Evolutionary conservation across 2,329 filamentous ascomycete genomes (phyloP).

Genomic region (Chaetomiaceae sp.): DNA sequence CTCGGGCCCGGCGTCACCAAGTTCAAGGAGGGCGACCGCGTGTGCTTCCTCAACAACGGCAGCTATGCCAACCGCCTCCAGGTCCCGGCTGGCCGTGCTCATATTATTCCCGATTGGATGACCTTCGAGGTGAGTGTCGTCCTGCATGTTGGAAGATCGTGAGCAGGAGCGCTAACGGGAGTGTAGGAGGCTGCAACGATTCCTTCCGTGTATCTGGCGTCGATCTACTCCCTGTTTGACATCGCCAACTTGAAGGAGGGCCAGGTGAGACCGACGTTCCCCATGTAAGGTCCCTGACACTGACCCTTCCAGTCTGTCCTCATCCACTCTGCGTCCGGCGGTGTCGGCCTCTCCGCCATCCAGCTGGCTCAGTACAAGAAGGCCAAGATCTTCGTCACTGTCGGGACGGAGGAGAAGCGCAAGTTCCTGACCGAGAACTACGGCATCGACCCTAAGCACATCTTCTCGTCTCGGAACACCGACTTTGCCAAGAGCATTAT

Average conservation of each 20-base stretch:
- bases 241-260: slow-evolving; percentile 28
- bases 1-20: slow-evolving; percentile 13
- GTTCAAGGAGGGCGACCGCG: slow-evolving; percentile 12
- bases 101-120: slow-evolving; percentile 1
- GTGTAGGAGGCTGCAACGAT: slow-evolving; percentile 33
- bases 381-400: slow-evolving; percentile 31
- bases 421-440: slow-evolving; percentile 28
- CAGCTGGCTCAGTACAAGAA: slow-evolving; percentile 21
- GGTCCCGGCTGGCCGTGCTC: not conserved
- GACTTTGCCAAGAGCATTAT: slow-evolving; percentile 29
- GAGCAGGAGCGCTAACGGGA: too few relatives aligned
- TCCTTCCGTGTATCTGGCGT: slow-evolving; percentile 30
- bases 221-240: slow-evolving; percentile 30
- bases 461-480: slow-evolving; percentile 31
- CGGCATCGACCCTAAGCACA: slow-evolving; percentile 30
- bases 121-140: too few relatives aligned
- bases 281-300: too few relatives aligned
- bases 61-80: slow-evolving; percentile 17
- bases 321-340: slow-evolving; percentile 28
- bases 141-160: too few relatives aligned
- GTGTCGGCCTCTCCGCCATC: slow-evolving; percentile 25
- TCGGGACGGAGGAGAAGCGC: slow-evolving; percentile 29
- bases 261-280: too few relatives aligned
- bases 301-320: slow-evolving; percentile 19
- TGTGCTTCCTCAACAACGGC: slow-evolving; percentile 3